Base-by-base conservation (phyloP, 2,329 filamentous ascomycete species). In the Xylariaceae sp. region DNA sequence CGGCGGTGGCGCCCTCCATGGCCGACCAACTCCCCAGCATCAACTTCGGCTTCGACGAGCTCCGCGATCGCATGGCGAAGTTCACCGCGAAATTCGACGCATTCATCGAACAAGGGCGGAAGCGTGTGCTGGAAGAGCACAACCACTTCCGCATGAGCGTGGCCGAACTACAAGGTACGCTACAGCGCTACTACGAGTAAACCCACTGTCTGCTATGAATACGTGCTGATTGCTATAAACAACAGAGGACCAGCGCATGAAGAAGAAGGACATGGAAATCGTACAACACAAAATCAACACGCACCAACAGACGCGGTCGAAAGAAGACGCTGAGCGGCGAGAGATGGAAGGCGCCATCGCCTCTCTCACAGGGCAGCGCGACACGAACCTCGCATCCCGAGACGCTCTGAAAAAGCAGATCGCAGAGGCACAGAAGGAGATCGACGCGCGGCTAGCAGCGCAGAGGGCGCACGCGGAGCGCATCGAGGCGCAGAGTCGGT, bases 21-120 rank as follows among this genome's bases (percentile, higher is more conserved):
- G 88, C 87, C 37, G 89, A 92, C 72, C 86, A 86, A 46, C 85
- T 99, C 7, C 95, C 95, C 31, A 91, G 84, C 72, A 90, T 96
- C 74, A 92, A 96, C 75, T 98, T 99, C 74, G 92, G 92, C 56
- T 98, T 98, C 74, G 93, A 98, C 68, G 92, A 97, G 66, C 78
- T 99, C 71, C 93, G 94, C 76, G 92, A 94, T 69, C 90, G 92
- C 76, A 98, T 99, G 95, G 84, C 88, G 51, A 91, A 90, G 62
- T 99, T 99, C 73, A 97, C 90, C 0, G 83, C 86, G 7, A 89
- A 87, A 67, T 99, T 99, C 68, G 95, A 99, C 72, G 87, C 88
- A 0, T 98, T 97, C 67, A 97, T 99, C 62, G 94, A 96, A 70
- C 87, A 91, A 63, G 92, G 93, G 0, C 85, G 94, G 46, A 96